A percentile compares a stretch with the other conserved stretches of the same genome.
Conservation (phyloP, 139 green algal genomes). For the Volvox reticuliferus region DNA sequence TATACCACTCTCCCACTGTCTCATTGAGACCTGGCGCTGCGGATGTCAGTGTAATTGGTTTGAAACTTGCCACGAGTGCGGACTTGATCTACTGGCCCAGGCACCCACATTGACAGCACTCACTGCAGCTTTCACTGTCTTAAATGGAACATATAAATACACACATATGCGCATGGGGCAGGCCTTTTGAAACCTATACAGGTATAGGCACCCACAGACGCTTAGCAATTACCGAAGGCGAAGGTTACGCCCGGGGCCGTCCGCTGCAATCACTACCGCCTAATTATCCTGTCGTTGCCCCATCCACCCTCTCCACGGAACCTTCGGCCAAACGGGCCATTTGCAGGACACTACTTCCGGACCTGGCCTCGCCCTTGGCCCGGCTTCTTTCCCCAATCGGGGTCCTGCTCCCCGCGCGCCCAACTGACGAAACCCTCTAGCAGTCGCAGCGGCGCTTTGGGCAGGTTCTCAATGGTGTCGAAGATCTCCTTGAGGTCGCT, state of each 20-base stretch:
- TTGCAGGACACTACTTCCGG: no score
- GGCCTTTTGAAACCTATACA: no score
- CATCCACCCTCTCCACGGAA: neutral
- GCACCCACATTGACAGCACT: no score
- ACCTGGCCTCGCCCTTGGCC: conserved; percentile 5
- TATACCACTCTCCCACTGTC: no score
- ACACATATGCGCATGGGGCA: neutral
- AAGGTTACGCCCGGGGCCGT: neutral
- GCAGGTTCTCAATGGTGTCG: conserved; percentile 86
- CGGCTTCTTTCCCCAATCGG: conserved; percentile 47
- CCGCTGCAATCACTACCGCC: neutral
- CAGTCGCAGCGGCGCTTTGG: conserved; percentile 72
- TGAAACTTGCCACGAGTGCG: no score
- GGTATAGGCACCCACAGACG: neutral
- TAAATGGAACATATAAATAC: neutral
- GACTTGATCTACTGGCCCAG: no score
- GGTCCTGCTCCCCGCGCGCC: conserved; percentile 68
- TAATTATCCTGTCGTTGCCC: neutral
- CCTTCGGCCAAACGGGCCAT: neutral
- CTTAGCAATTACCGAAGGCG: no score
- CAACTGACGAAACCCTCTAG: conserved; percentile 75
- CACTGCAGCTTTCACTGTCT: no score
- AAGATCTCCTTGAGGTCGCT: conserved; percentile 95
- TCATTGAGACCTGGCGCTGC: no score
- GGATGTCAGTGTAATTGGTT: no score